A percentile compares a stretch with the other conserved stretches of the same genome.
phyloP scores from a whole-genome alignment of 371 early-diverging fungal genomes.

The Mucor indicus region DNA sequence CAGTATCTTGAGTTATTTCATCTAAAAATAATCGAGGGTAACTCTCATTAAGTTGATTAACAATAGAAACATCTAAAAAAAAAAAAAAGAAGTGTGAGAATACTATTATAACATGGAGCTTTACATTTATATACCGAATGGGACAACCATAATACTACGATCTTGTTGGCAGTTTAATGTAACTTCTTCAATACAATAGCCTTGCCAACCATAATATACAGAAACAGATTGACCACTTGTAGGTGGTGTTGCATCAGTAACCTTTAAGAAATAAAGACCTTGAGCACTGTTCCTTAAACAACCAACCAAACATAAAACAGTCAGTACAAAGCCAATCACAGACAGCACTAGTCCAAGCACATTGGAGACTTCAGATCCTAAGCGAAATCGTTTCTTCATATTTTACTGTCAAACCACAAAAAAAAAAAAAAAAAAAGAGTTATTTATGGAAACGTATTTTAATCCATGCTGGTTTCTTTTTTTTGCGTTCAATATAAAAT shows the following conservation, averaged over 20 bases:
- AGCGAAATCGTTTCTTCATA: neutral
- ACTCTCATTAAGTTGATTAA: conserved; percentile 26
- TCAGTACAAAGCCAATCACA: conserved; percentile 32
- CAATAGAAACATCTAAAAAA: conserved; percentile 26
- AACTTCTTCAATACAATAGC: conserved; percentile 28
- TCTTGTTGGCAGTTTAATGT: conserved; percentile 25
- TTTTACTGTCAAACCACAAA: neutral
- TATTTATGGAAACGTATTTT: neutral
- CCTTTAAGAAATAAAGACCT: conserved; percentile 33
- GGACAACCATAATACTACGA: conserved; percentile 32
- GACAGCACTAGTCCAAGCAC: conserved; percentile 29
- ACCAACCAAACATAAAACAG: conserved; percentile 33
- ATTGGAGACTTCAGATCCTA: conserved; percentile 18
- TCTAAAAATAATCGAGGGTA: conserved; percentile 32
- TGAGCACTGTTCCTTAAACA: conserved; percentile 14
- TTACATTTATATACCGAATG: conserved; percentile 31
- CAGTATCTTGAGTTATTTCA: conserved; percentile 21
- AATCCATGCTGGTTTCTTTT: too few relatives aligned
- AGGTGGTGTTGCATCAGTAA: conserved; percentile 19
- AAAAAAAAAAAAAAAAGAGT: neutral
- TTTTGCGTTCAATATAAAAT: too few relatives aligned
- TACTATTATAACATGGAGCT: neutral
- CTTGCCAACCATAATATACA: conserved; percentile 37
- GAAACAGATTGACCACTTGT: conserved; percentile 5
- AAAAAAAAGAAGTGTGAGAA: neutral